phyloP scores from a whole-genome alignment of 1,139 yeast genomes.

The Hansenula sp. region DNA sequence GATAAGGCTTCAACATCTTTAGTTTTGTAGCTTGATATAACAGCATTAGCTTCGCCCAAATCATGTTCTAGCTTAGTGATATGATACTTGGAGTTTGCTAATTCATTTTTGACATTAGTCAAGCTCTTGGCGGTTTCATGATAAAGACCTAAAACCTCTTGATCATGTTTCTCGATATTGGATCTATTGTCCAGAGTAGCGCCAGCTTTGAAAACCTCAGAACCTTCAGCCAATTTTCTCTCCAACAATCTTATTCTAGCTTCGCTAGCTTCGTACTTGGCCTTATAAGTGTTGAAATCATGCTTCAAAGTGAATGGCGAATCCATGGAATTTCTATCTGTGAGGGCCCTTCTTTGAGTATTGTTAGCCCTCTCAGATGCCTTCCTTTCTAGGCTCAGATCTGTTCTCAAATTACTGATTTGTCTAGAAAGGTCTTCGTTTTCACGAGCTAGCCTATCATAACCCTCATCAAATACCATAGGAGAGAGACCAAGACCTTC shows the following conservation, averaged over 20 bases:
- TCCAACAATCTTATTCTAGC: conserved; percentile 41
- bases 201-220: conserved; percentile 8
- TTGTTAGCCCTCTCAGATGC: conserved; percentile 26
- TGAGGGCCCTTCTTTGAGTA: conserved; percentile 27
- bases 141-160: conserved; percentile 48
- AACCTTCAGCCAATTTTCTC: conserved; percentile 31
- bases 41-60: conserved; percentile 22
- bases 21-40: conserved; percentile 17
- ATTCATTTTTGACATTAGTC: conserved; percentile 46
- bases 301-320: conserved; percentile 8
- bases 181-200: neutral
- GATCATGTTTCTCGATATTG: conserved; percentile 26
- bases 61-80: conserved; percentile 44
- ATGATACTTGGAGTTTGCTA: conserved; percentile 46
- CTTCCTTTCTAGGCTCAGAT: conserved; percentile 30
- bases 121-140: conserved; percentile 54
- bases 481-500: conserved; percentile 24
- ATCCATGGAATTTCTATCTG: conserved; percentile 23
- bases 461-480: conserved; percentile 24
- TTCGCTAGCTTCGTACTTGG: conserved; percentile 38
- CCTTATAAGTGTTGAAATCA: conserved; percentile 24
- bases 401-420: conserved; percentile 34
- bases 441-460: conserved; percentile 29
- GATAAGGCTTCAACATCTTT: conserved; percentile 16
- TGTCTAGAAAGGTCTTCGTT: conserved; percentile 36